Base-by-base conservation (phyloP, 2,329 filamentous ascomycete genomes). In the Leptographium galeiforme region DNA sequence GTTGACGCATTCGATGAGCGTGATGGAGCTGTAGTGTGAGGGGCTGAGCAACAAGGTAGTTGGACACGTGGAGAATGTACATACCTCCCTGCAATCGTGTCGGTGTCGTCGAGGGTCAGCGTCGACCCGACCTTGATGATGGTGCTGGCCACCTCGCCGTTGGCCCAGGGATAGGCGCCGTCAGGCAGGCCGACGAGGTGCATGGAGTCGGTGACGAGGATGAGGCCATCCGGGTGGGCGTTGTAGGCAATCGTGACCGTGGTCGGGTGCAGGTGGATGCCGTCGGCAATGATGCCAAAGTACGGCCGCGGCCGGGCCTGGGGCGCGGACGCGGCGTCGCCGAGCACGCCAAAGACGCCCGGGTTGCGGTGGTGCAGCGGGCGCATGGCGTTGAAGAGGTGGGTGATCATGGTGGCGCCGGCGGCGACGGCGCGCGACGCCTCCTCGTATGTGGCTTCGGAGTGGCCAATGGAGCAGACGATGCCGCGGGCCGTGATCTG, bases 141-240 rank as follows among this genome's bases (percentile, higher is more conserved):
- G 39, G 70, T 72, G 57, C 75, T 76, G 47, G 73, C 73, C 30
- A 70, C 68, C 53, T 78, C 75, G 8, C 80, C 80, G 61, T 95
- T 95, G 6, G 82, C 90, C 88, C 89, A 95, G 57, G 84, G 78
- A 64, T 95, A 95, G 2, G 79, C 76, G 3, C 90, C 90, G 62
- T 95, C 89, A 0, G 86, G 85, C 52, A 94, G 73, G 1, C 90
- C 90, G 19, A 87, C 84, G 14, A 95, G 76, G 60, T 87, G 83
- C 88, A 95, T 95, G 6, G 89, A 89, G 67, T 96, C 90, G 0
- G 90, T 95, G 46, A 96, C 89, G 7, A 96, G 78, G 56, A 95
- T 86, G 62, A 93, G 83, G 0, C 90, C 90, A 5, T 84, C 78
- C 0, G 88, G 89, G 63, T 95, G 87, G 0, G 89, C 84, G 60